Conservation (phyloP, 2,329 filamentous ascomycete genomes). For the Penicillium sp. region DNA sequence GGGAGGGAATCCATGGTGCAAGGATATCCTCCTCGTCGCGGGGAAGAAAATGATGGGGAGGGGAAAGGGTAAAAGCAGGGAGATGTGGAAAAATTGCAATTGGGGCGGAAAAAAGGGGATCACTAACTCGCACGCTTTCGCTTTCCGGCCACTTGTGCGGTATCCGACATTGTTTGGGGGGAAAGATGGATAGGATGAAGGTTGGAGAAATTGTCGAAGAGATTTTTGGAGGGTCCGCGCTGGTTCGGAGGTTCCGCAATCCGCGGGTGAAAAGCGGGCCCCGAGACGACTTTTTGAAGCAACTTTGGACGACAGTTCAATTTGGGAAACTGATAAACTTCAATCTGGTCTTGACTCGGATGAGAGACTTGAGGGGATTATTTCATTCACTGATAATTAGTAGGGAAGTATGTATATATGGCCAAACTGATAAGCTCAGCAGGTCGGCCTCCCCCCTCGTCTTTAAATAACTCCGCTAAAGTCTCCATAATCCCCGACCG, state of each 20-base stretch:
- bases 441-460: neutral
- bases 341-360: neutral
- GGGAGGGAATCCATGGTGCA: conserved; percentile 3
- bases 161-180: conserved; percentile 39
- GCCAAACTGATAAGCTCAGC: neutral
- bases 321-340: neutral
- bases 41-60: conserved; percentile 2
- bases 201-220: conserved; percentile 22
- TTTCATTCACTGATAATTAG: neutral
- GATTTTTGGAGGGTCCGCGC: conserved; percentile 24
- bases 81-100: neutral
- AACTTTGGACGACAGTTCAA: neutral
- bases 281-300: neutral
- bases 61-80: neutral
- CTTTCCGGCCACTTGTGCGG: conserved; percentile 39
- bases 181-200: conserved; percentile 4
- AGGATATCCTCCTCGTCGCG: conserved; percentile 6
- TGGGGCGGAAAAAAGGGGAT: neutral
- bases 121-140: conserved; percentile 47
- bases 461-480: conserved; percentile 6
- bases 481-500: conserved; percentile 3
- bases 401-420: neutral
- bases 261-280: conserved; percentile 24
- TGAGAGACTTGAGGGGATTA: neutral
- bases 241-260: conserved; percentile 20